Evolutionary conservation across 1,284 basidiomycete species (phyloP).

Genomic region (Irpex rosettiformis): DNA sequence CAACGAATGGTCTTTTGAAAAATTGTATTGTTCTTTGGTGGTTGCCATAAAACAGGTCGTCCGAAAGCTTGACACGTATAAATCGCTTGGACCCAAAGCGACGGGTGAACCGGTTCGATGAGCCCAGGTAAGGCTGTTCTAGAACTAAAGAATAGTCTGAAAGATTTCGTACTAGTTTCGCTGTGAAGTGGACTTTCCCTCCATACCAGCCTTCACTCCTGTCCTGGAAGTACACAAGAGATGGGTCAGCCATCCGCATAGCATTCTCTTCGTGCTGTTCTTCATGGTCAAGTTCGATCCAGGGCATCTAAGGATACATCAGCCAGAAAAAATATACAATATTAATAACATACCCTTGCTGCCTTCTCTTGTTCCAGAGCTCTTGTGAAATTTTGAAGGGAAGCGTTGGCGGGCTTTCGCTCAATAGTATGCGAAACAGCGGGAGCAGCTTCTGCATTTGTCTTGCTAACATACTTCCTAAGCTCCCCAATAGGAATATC

Average conservation of each 20-base stretch:
- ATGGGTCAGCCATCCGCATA: background rate
- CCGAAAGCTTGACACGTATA: slow-evolving; percentile 30
- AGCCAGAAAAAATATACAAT: background rate
- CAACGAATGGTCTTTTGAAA: slow-evolving; percentile 33
- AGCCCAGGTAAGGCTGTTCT: slow-evolving; percentile 29
- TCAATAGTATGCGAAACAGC: background rate
- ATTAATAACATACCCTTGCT: slow-evolving; percentile 11
- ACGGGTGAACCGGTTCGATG: slow-evolving; percentile 36
- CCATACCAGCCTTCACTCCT: slow-evolving; percentile 30
- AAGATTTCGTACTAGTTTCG: slow-evolving; percentile 13
- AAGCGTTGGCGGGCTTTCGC: background rate
- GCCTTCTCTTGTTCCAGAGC: slow-evolving; percentile 8
- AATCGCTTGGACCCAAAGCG: slow-evolving; percentile 39
- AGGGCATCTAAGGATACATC: slow-evolving; percentile 28
- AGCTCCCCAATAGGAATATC: background rate
- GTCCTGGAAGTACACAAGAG: background rate
- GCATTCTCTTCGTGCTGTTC: slow-evolving; percentile 14
- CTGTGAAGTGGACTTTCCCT: slow-evolving; percentile 34
- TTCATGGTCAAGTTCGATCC: slow-evolving; percentile 37
- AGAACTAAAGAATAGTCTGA: slow-evolving; percentile 22
- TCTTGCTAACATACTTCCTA: background rate
- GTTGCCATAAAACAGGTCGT: slow-evolving; percentile 19
- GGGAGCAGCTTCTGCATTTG: background rate
- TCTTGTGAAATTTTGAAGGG: background rate
- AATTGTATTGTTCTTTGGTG: slow-evolving; percentile 21